These are phyloP conservation scores for Yarrowia osloensis DNA, from an alignment of 805 yeast species.

Conservation along the genomic window DNA sequence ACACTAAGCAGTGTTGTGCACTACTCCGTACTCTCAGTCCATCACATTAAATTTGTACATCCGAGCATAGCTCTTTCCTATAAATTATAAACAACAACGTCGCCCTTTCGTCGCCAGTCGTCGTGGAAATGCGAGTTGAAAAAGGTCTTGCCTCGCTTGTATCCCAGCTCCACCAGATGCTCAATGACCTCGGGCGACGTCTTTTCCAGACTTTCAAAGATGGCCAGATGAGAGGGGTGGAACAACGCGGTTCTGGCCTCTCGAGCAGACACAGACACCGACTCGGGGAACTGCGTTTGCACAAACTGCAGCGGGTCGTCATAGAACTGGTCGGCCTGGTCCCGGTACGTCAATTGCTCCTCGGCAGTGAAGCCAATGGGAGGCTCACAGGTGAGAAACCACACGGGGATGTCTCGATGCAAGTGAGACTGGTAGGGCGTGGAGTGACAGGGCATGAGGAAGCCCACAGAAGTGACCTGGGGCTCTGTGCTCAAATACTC, in stretches of 20 bases:
- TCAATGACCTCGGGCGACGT: conserved; percentile 44
- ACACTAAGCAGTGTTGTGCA: no score
- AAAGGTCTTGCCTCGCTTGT: conserved; percentile 50
- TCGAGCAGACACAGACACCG: conserved; percentile 37
- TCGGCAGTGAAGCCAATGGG: conserved; percentile 53
- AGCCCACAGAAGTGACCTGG: conserved; percentile 61
- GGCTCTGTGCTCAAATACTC: conserved; percentile 50
- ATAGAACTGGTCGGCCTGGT: conserved; percentile 85
- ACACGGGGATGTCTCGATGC: conserved; percentile 59
- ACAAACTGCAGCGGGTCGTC: conserved; percentile 46
- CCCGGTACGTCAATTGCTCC: conserved; percentile 58
- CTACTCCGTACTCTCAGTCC: no score
- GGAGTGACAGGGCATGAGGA: conserved; percentile 94
- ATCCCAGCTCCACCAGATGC: conserved; percentile 44
- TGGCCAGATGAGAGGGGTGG: conserved; percentile 76
- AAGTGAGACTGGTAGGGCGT: conserved; percentile 92
- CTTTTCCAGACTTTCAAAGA: conserved; percentile 64
- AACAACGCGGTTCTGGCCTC: conserved; percentile 13
- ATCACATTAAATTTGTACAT: no score
- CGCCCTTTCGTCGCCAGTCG: conserved; percentile 80
- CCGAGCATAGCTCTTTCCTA: no score
- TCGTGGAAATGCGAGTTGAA: conserved; percentile 85
- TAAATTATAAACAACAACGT: conserved; percentile 60
- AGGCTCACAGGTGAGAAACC: conserved; percentile 92
- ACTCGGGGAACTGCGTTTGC: background rate